phyloP scores from a whole-genome alignment of 768 basidiomycete genomes.

The Termitomyces sp. region DNA sequence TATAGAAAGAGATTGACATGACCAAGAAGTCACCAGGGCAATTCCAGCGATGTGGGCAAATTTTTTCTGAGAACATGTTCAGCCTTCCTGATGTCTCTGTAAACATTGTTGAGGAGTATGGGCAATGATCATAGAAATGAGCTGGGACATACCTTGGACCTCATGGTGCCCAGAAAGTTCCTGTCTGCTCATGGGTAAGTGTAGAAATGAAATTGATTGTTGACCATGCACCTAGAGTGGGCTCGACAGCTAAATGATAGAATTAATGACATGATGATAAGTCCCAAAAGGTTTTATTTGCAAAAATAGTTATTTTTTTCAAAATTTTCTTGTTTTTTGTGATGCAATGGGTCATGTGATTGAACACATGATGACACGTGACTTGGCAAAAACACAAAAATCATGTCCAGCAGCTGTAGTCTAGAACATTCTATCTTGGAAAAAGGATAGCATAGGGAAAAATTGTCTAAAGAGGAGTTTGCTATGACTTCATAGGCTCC shows the following conservation, averaged over 20 bases:
- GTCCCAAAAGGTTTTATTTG: too few relatives aligned
- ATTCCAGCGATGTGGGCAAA: conserved; percentile 32
- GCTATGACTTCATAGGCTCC: too few relatives aligned
- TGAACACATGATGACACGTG: too few relatives aligned
- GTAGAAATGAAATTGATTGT: conserved; percentile 33
- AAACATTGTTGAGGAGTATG: not conserved
- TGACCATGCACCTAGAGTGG: conserved; percentile 35
- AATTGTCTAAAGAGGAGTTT: too few relatives aligned
- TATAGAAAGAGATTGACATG: not conserved
- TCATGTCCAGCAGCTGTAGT: too few relatives aligned
- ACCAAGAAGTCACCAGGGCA: conserved; percentile 31
- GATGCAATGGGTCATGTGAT: too few relatives aligned
- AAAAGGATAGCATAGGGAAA: too few relatives aligned
- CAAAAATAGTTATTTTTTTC: too few relatives aligned
- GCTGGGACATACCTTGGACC: conserved; percentile 27
- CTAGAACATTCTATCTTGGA: too few relatives aligned
- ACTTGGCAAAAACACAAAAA: too few relatives aligned
- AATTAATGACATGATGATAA: not conserved
- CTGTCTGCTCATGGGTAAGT: conserved; percentile 29
- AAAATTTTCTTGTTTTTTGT: too few relatives aligned
- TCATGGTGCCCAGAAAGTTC: conserved; percentile 44
- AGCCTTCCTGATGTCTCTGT: conserved; percentile 42
- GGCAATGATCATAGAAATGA: too few relatives aligned
- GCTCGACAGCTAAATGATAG: conserved; percentile 35
- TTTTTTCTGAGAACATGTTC: conserved; percentile 36